Conservation (phyloP, 2,329 filamentous ascomycete species). For the Ascochyta clinopodiicola region DNA sequence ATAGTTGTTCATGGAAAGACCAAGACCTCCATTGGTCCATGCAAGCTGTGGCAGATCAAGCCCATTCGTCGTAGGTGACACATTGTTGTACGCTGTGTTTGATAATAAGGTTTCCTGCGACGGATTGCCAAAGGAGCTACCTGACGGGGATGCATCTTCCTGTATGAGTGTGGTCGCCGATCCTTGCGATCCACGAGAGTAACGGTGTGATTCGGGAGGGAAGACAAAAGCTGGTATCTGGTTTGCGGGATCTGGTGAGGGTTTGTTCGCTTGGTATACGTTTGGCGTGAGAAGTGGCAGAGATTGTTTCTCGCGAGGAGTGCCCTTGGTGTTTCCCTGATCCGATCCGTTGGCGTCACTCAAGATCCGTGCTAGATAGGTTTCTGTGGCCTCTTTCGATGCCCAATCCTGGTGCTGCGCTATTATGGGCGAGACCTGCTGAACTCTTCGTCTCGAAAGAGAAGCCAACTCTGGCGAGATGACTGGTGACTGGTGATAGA, state of each 20-base stretch:
- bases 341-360: conserved; percentile 46
- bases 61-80: conserved; percentile 29
- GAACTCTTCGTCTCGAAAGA: conserved; percentile 49
- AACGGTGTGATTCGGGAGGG: conserved; percentile 41
- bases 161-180: conserved; percentile 43
- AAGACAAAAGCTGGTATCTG: conserved; percentile 50
- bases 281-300: conserved; percentile 13
- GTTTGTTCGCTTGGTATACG: conserved; percentile 12
- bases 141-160: conserved; percentile 42
- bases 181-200: conserved; percentile 42
- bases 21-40: conserved; percentile 49
- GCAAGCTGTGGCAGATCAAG: conserved; percentile 48
- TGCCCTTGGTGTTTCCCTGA: conserved; percentile 14
- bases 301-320: conserved; percentile 3
- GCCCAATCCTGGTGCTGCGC: conserved; percentile 62
- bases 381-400: conserved; percentile 60
- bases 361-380: conserved; percentile 60
- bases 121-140: conserved; percentile 39
- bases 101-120: conserved; percentile 44
- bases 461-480: conserved; percentile 51
- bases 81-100: conserved; percentile 41
- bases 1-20: conserved; percentile 51
- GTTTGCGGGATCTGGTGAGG: conserved; percentile 29
- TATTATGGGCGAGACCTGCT: conserved; percentile 59
- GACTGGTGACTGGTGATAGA: conserved; percentile 48